These are phyloP conservation scores for Eucalyptus camaldulensis DNA, from an alignment of 345 rosid genomes.

Conservation along the genomic window DNA sequence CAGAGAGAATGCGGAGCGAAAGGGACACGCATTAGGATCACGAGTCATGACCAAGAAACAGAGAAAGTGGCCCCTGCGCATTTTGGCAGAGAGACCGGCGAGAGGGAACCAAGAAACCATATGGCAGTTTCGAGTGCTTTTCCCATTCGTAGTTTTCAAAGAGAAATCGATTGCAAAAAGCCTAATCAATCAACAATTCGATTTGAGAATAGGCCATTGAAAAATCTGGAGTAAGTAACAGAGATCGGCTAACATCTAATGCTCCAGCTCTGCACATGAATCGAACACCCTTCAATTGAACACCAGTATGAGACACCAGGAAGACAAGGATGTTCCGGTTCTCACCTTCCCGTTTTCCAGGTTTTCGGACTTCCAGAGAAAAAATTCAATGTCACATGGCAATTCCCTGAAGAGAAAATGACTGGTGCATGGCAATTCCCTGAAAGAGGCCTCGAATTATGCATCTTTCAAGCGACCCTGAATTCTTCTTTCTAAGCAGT, in stretches of 20 bases:
- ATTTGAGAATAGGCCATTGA: not conserved
- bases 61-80: not conserved
- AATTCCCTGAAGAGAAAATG: not conserved
- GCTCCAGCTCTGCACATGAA: not conserved
- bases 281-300: not conserved
- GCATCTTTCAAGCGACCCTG: not conserved
- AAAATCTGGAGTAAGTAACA: not conserved
- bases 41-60: not conserved
- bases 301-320: not conserved
- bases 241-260: not conserved
- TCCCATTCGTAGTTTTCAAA: not conserved
- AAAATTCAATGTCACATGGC: not conserved
- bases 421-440: not conserved
- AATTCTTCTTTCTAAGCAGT: not conserved
- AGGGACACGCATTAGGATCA: not conserved
- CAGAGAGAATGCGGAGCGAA: not conserved
- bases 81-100: not conserved
- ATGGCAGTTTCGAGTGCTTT: not conserved
- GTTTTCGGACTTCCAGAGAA: not conserved
- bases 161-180: not conserved
- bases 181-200: not conserved
- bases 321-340: not conserved
- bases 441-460: not conserved
- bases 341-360: not conserved
- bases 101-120: not conserved